These are phyloP conservation scores for Saccharomycopsis guyanensis DNA, from an alignment of 805 yeast genomes.

Conservation along the genomic window DNA sequence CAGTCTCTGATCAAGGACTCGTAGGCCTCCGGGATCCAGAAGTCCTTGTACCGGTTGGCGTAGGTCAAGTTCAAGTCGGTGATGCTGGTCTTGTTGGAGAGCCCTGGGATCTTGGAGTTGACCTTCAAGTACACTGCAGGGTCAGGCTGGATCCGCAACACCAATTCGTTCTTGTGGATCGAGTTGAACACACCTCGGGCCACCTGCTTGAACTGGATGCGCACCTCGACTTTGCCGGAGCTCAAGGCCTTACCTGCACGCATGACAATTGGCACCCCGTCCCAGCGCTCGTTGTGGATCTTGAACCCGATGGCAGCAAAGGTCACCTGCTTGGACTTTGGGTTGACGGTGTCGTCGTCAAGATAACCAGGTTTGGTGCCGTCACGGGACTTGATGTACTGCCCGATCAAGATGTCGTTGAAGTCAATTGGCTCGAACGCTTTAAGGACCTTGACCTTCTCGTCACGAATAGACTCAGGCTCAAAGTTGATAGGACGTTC, in stretches of 20 bases:
- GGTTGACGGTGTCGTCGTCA: slow-evolving; percentile 85
- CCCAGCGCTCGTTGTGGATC: slow-evolving; percentile 94
- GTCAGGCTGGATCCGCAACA: slow-evolving; percentile 87
- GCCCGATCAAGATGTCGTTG: slow-evolving; percentile 74
- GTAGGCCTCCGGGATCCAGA: slow-evolving; percentile 97
- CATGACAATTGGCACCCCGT: slow-evolving; percentile 91
- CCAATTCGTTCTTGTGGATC: slow-evolving; percentile 87
- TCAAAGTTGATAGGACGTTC: slow-evolving; percentile 89
- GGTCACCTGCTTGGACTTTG: slow-evolving; percentile 81
- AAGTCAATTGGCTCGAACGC: slow-evolving; percentile 63
- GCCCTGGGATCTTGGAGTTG: slow-evolving; percentile 91
- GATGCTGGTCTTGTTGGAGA: slow-evolving; percentile 69
- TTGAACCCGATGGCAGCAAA: slow-evolving; percentile 78
- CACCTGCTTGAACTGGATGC: slow-evolving; percentile 85
- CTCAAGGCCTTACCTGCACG: slow-evolving; percentile 98
- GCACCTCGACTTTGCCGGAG: slow-evolving; percentile 88
- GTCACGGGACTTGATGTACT: slow-evolving; percentile 76
- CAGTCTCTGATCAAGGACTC: slow-evolving; percentile 93
- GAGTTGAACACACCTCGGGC: slow-evolving; percentile 74
- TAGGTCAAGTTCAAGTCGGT: slow-evolving; percentile 91
- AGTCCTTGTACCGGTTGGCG: slow-evolving; percentile 68
- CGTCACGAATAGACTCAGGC: slow-evolving; percentile 93
- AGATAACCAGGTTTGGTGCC: slow-evolving; percentile 85
- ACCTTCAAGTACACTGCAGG: slow-evolving; percentile 91
- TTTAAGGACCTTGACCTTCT: slow-evolving; percentile 86